Evolutionary conservation across 1,284 basidiomycete species (phyloP).

Genomic region (Cutaneotrichosporon dermatis): DNA sequence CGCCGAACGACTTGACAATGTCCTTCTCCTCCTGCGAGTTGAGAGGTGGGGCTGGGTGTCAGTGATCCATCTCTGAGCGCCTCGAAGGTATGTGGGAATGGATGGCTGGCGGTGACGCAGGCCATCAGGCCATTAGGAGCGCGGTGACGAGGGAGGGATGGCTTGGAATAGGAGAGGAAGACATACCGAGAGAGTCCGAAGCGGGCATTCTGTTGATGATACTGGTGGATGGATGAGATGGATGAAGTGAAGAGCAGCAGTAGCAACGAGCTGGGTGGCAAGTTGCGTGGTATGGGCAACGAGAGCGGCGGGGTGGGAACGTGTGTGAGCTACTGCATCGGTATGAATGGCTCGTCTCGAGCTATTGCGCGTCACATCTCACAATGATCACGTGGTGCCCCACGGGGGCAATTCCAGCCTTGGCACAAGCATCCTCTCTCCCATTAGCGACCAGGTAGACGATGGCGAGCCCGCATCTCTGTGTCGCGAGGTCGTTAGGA

Average conservation of each 20-base stretch:
- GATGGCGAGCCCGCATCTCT: too few relatives aligned
- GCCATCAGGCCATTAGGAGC: neutral
- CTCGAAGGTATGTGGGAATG: too few relatives aligned
- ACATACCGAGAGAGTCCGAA: neutral
- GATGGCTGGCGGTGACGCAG: too few relatives aligned
- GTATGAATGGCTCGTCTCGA: neutral
- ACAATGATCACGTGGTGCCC: neutral
- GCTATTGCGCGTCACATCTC: neutral
- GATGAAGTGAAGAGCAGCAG: neutral
- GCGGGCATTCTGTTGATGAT: neutral
- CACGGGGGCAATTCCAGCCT: neutral
- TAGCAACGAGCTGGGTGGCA: neutral
- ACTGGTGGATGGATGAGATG: neutral
- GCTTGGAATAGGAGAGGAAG: too few relatives aligned
- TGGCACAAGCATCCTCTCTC: too few relatives aligned
- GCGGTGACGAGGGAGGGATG: neutral
- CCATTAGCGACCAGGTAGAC: too few relatives aligned
- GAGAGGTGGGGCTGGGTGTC: constrained; percentile 10
- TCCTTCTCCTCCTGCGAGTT: constrained; percentile 3
- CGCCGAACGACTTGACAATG: constrained; percentile 21
- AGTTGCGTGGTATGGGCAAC: too few relatives aligned
- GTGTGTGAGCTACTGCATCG: neutral
- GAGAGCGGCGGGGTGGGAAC: neutral
- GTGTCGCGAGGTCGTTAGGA: too few relatives aligned
- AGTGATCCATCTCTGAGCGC: too few relatives aligned